These are phyloP conservation scores for Cercophora samala DNA, from an alignment of 495 filamentous ascomycete species.

Conservation along the genomic window DNA sequence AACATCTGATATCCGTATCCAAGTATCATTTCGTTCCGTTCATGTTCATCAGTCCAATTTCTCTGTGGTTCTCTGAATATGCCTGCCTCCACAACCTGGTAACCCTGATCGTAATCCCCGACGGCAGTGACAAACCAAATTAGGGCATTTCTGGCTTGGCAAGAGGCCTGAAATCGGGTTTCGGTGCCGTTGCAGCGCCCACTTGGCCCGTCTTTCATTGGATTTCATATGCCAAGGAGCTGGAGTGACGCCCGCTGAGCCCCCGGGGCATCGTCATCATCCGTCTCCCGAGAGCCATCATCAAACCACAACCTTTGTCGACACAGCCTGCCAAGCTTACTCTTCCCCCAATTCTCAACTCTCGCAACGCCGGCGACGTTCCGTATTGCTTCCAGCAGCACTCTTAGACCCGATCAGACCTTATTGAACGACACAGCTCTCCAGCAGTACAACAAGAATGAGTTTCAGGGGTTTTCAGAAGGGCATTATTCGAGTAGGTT, in stretches of 20 bases:
- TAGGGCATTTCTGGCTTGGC: neutral
- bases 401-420: neutral
- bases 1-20: neutral
- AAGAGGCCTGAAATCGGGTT: neutral
- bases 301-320: neutral
- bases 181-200: constrained; percentile 20
- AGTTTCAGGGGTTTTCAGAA: constrained; percentile 97
- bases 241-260: constrained; percentile 21
- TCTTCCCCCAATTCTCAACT: constrained; percentile 4
- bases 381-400: neutral
- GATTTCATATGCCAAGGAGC: constrained; percentile 29
- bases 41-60: no score
- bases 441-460: constrained; percentile 51
- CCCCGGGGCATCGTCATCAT: constrained; percentile 28
- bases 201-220: constrained; percentile 18
- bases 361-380: neutral
- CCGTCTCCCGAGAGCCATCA: constrained; percentile 19
- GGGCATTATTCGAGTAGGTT: constrained; percentile 71
- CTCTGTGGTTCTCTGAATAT: no score
- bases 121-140: neutral
- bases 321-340: neutral
- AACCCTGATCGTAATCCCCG: neutral
- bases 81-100: neutral
- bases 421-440: neutral
- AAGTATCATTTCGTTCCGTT: no score